Base-by-base conservation (phyloP, 495 filamentous ascomycete species). In the Tuber umbilicatum region DNA sequence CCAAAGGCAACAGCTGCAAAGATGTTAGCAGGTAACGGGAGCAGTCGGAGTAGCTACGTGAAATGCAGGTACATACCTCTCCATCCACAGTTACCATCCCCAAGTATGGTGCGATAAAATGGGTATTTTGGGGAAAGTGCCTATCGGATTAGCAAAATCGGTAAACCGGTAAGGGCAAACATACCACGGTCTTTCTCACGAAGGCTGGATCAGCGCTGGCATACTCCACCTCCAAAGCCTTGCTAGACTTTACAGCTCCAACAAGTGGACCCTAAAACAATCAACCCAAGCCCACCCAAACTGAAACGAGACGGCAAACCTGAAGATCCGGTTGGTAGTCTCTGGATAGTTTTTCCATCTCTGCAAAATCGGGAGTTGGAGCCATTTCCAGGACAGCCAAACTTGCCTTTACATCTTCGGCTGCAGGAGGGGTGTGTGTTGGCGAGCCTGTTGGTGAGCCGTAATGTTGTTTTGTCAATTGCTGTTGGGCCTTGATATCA, bases 1-100 rank as follows among this genome's bases (percentile, higher is more conserved):
- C 89, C 89, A 83, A 97, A 99, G 31, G 89, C 94, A 82, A 97
- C 90, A 64, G 95, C 95, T 98, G 75, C 75, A 23, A 73, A 67
- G 45, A 68, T 38, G 73, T 84, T 68, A 83, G 78, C 47, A 73
- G 41, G 42, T 60, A 31, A 68, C 69, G 74, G 6, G 67, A 70
- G 67, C 27, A 23, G 38, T 69, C 55, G 50, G 50, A 60, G 50
- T n/a, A 16, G 72, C 60, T 40, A 35, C 50, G 39, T 79, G 23
- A 74, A 75, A 67, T 78, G 83, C 68, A 73, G 72, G 38, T n/a
- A 85, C 83, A 83, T 88, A 97, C 94, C 95, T 90, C 95, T 88
- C 94, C 95, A 99, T 78, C 95, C 95, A 85, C 95, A 99, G 81
- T 96, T 94, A 50, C 95, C 95, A 85, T 99, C 95, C 35, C 95